Evolutionary conservation across 2,329 filamentous ascomycete species (phyloP), one percentile per base, ranked within the genome.

Genomic region (Hypocreales sp.): DNA sequence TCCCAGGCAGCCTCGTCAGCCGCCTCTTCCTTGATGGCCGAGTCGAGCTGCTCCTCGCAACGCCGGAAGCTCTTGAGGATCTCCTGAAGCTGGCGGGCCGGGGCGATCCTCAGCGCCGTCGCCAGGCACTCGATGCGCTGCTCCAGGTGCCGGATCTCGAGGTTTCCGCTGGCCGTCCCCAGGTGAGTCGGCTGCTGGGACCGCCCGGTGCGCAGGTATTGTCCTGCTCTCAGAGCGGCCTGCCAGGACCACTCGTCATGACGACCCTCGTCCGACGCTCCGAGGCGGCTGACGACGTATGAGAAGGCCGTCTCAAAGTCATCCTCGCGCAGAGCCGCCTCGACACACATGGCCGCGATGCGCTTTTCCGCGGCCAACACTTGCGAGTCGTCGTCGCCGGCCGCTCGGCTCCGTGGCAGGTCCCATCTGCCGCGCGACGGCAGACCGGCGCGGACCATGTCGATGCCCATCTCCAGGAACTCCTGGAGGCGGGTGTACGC

Each of bases 301-400:
- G 79, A 86, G 47, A 87, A 90, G 8, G 81, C 81, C 0, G 81
- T 90, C 45, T 92, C 82, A 34, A 90, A 90, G 45, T 73, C 82
- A 35, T 84, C 74, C 44, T 86, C 79, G 8, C 63, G 61, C 1
- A 90, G 60, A 9, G 81, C 79, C 10, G 78, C 73, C 44, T 83
- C 74, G 22, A 87, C 72, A 36, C 80, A 83, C 77, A 87, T 82
- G 32, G 78, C 76, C 5, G 73, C 75, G 27, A 90, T 72, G 17
- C 80, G 68, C 25, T 67, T 70, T 42, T 77, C 71, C 4, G 70
- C 65, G 20, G 58, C 43, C 4, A 47, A 37, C 7, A 48, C 50
- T 22, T 48, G 47, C 14, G 34, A 38, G 29, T 36, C 35, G 20
- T 50, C 35, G 22, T 45, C 36, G 5, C 48, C 42, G 8, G 30